Conservation (phyloP, 2,329 filamentous ascomycete genomes). For the Leptosphaerulina australis region DNA sequence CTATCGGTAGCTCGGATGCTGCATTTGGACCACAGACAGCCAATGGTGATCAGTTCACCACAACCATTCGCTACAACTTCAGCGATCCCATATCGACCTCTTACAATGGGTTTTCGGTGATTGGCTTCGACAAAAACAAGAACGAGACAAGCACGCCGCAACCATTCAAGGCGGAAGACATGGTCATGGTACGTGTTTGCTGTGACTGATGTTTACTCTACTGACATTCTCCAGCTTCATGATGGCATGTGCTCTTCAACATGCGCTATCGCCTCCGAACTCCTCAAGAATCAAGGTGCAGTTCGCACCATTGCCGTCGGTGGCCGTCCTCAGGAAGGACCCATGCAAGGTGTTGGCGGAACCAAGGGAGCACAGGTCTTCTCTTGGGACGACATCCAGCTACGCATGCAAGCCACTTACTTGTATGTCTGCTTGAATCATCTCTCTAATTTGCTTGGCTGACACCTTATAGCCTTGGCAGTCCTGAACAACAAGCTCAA, state of each 20-base stretch:
- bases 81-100: constrained; percentile 39
- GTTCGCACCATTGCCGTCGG: constrained; percentile 53
- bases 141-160: constrained; percentile 41
- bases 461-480: constrained; percentile 29
- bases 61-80: constrained; percentile 47
- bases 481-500: constrained; percentile 35
- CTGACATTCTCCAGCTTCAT: constrained; percentile 33
- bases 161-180: constrained; percentile 48
- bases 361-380: constrained; percentile 53
- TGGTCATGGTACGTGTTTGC: constrained; percentile 43
- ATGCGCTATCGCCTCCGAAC: constrained; percentile 55
- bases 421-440: constrained; percentile 21
- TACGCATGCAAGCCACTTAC: constrained; percentile 40
- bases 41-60: constrained; percentile 46
- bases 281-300: constrained; percentile 53
- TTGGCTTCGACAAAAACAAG: constrained; percentile 39
- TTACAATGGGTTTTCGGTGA: constrained; percentile 39
- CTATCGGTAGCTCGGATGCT: constrained; percentile 43
- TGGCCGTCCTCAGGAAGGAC: constrained; percentile 49
- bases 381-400: constrained; percentile 42
- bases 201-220: background rate
- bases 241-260: constrained; percentile 56
- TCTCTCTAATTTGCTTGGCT: background rate
- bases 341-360: constrained; percentile 54
- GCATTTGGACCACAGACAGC: constrained; percentile 45